A percentile compares a stretch with the other conserved stretches of the same genome.
These are phyloP conservation scores for Ceratocystis diversiconidia DNA, from an alignment of 2,329 filamentous ascomycete species.

Conservation along the genomic window DNA sequence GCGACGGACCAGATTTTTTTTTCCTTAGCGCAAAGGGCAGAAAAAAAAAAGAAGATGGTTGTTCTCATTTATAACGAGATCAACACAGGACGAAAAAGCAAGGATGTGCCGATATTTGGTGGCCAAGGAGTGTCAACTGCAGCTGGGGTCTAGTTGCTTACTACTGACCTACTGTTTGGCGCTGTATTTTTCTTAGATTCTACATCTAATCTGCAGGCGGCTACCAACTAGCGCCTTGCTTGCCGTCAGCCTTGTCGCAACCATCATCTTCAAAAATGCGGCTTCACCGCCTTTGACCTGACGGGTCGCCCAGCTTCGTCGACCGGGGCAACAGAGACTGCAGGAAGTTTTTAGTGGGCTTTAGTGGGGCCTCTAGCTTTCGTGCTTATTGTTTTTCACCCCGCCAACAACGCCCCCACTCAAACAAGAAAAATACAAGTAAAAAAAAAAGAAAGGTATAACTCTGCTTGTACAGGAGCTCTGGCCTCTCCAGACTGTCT, in stretches of 20 bases:
- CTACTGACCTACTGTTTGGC: background rate
- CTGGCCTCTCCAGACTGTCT: no score
- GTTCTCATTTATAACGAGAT: no score
- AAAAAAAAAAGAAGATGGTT: slow-evolving; percentile 4
- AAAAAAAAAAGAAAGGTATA: background rate
- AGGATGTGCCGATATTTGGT: no score
- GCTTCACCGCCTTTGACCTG: slow-evolving; percentile 5
- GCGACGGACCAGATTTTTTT: slow-evolving; percentile 1
- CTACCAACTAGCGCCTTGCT: background rate
- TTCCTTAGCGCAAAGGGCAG: background rate
- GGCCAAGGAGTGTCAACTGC: background rate
- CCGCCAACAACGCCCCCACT: background rate
- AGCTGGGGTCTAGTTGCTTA: background rate
- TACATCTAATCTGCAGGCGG: background rate
- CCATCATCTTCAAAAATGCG: background rate
- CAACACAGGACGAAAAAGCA: no score
- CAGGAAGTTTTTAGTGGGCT: background rate
- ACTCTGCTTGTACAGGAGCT: background rate
- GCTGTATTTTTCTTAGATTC: background rate
- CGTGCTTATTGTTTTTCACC: background rate
- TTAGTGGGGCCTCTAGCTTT: background rate
- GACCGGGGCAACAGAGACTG: slow-evolving; percentile 1
- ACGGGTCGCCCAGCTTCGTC: slow-evolving; percentile 1
- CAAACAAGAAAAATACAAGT: background rate
- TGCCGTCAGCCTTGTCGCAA: background rate